phyloP scores from a whole-genome alignment of 2,329 filamentous ascomycete genomes.

The Xylaria sp. region DNA sequence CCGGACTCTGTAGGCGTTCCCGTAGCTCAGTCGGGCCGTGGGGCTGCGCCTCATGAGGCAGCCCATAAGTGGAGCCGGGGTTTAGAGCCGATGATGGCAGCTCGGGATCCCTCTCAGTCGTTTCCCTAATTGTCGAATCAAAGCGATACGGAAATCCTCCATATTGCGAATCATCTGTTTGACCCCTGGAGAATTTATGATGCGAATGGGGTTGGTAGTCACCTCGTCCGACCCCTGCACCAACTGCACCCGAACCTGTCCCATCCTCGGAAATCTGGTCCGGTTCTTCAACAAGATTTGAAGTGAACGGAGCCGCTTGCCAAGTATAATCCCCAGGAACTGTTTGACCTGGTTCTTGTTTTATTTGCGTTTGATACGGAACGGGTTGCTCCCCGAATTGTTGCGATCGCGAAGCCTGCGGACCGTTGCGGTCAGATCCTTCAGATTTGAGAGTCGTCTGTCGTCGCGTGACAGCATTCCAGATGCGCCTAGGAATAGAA shows the following conservation, averaged over 20 bases:
- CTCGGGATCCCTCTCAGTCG: conserved; percentile 27
- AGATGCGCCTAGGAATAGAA: conserved; percentile 28
- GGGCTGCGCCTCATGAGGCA: conserved; percentile 30
- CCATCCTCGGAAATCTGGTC: conserved; percentile 22
- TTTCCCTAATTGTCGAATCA: conserved; percentile 26
- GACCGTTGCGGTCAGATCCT: conserved; percentile 15
- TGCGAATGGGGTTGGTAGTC: conserved; percentile 18
- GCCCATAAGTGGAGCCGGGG: conserved; percentile 27
- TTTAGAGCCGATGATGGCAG: conserved; percentile 29
- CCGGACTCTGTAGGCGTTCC: conserved; percentile 33
- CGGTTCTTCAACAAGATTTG: conserved; percentile 27
- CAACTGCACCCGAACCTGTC: conserved; percentile 7
- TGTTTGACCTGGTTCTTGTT: conserved; percentile 22
- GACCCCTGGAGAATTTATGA: conserved; percentile 13
- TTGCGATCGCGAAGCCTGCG: conserved; percentile 21
- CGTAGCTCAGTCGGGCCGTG: conserved; percentile 25
- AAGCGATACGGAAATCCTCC: conserved; percentile 21
- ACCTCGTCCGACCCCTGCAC: conserved; percentile 5
- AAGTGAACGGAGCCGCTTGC: conserved; percentile 11
- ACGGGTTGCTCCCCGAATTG: conserved; percentile 21
- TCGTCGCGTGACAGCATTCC: conserved; percentile 28
- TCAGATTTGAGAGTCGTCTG: conserved; percentile 29
- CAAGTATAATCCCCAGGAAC: conserved; percentile 7
- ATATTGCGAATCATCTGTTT: conserved; percentile 23
- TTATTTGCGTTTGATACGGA: conserved; percentile 19